Conservation (phyloP, 2,329 filamentous ascomycete species). For the Thelonectria olida region DNA sequence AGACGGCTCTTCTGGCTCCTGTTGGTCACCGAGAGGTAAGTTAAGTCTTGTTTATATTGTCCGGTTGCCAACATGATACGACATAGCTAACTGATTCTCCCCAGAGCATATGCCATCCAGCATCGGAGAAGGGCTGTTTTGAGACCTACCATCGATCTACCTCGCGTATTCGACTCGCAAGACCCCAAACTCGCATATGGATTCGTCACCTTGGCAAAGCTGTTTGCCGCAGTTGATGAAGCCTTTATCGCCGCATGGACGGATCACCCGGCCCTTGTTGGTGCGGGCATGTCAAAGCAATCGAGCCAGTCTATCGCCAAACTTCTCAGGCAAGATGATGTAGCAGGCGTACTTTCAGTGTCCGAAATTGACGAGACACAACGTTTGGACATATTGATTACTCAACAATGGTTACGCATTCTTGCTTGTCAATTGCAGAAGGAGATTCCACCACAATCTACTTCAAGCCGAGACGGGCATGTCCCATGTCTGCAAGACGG, state of each 20-base stretch:
- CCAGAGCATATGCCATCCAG: conserved; percentile 35
- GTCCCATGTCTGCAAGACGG: too few species aligned
- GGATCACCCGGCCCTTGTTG: background rate
- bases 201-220: conserved; percentile 27
- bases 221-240: conserved; percentile 31
- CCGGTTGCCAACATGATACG: too few species aligned
- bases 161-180: conserved; percentile 29
- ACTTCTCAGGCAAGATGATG: background rate
- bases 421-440: conserved; percentile 29
- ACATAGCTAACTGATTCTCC: background rate
- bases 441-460: background rate
- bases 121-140: conserved; percentile 26
- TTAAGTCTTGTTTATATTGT: too few species aligned
- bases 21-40: conserved; percentile 33
- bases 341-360: background rate
- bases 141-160: conserved; percentile 27
- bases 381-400: conserved; percentile 29
- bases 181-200: conserved; percentile 32
- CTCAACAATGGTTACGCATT: conserved; percentile 32
- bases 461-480: background rate
- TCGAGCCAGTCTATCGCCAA: background rate
- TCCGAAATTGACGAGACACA: conserved; percentile 32
- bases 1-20: conserved; percentile 34
- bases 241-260: conserved; percentile 11
- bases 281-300: background rate